These are phyloP conservation scores for Biscogniauxia mediterranea DNA, from an alignment of 2,329 filamentous ascomycete genomes.

Conservation along the genomic window DNA sequence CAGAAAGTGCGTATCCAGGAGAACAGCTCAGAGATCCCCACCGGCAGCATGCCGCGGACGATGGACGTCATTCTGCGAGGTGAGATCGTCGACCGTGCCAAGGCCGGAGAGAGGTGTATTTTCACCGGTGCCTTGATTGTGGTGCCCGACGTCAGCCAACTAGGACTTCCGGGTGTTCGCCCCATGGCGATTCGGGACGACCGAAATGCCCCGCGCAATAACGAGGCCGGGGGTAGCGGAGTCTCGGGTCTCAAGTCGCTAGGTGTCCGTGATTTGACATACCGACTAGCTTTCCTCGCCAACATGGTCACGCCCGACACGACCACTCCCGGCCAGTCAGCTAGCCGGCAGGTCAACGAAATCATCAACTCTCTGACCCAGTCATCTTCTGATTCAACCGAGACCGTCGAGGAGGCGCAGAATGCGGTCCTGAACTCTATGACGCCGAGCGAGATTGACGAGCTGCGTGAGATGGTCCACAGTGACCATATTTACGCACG, in stretches of 20 bases:
- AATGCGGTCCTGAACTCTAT: slow-evolving; percentile 83
- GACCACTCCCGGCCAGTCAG: slow-evolving; percentile 72
- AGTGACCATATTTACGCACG: slow-evolving; percentile 92
- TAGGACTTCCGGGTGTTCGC: slow-evolving; percentile 81
- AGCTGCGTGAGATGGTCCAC: slow-evolving; percentile 90
- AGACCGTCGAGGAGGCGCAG: slow-evolving; percentile 81
- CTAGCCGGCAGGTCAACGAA: slow-evolving; percentile 75
- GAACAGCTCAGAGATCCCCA: slow-evolving; percentile 97
- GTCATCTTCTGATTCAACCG: slow-evolving; percentile 63
- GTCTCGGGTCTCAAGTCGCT: slow-evolving; percentile 87
- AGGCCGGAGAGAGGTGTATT: slow-evolving; percentile 96
- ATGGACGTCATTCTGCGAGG: slow-evolving; percentile 96
- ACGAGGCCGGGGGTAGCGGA: slow-evolving; percentile 79
- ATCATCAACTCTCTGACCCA: slow-evolving; percentile 83
- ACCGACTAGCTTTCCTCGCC: slow-evolving; percentile 91
- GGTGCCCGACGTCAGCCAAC: slow-evolving; percentile 92
- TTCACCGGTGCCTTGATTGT: slow-evolving; percentile 97
- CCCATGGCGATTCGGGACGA: slow-evolving; percentile 85
- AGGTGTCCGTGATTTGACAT: slow-evolving; percentile 92
- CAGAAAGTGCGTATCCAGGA: slow-evolving; percentile 98
- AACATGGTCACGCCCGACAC: slow-evolving; percentile 95
- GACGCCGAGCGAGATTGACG: slow-evolving; percentile 83
- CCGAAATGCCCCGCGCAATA: slow-evolving; percentile 66
- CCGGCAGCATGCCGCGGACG: slow-evolving; percentile 95
- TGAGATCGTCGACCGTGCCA: slow-evolving; percentile 95